Evolutionary conservation across 2,329 filamentous ascomycete species (phyloP).

Genomic region (Beauveria caledonica): DNA sequence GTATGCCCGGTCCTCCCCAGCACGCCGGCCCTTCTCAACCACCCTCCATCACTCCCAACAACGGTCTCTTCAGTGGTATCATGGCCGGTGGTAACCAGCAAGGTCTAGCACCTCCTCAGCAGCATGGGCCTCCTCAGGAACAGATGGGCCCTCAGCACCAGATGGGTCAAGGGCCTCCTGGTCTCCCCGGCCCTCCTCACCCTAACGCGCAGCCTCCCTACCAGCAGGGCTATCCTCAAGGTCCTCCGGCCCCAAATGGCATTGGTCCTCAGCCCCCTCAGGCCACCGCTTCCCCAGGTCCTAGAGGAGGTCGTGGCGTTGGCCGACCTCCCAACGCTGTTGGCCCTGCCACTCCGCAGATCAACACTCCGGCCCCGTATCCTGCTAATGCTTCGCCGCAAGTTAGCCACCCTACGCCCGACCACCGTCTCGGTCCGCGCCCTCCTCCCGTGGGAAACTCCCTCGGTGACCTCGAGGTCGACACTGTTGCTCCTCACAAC

Average conservation of each 20-base stretch:
- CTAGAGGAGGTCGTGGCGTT: constrained; percentile 66
- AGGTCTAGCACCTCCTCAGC: constrained; percentile 72
- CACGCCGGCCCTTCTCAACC: constrained; percentile 73
- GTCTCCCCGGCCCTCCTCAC: constrained; percentile 49
- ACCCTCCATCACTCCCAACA: constrained; percentile 83
- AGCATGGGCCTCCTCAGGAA: constrained; percentile 59
- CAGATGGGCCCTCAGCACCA: constrained; percentile 41
- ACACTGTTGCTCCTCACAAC: constrained; percentile 73
- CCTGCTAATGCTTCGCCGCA: constrained; percentile 78
- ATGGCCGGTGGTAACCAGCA: constrained; percentile 85
- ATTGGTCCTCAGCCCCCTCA: constrained; percentile 78
- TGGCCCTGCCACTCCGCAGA: constrained; percentile 81
- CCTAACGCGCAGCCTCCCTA: constrained; percentile 62
- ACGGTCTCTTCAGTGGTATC: constrained; percentile 89
- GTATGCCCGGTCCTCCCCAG: constrained; percentile 60
- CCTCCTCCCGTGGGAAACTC: constrained; percentile 48
- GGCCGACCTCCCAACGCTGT: constrained; percentile 53
- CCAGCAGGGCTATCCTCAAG: constrained; percentile 59
- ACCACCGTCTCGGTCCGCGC: constrained; percentile 51
- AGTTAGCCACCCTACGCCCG: constrained; percentile 75
- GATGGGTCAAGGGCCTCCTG: constrained; percentile 69
- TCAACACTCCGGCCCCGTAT: constrained; percentile 81
- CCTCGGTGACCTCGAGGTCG: constrained; percentile 78
- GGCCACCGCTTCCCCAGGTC: constrained; percentile 79
- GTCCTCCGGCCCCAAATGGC: constrained; percentile 51